Base-by-base conservation (phyloP, 768 basidiomycete genomes). In the Auricularia cornea region DNA sequence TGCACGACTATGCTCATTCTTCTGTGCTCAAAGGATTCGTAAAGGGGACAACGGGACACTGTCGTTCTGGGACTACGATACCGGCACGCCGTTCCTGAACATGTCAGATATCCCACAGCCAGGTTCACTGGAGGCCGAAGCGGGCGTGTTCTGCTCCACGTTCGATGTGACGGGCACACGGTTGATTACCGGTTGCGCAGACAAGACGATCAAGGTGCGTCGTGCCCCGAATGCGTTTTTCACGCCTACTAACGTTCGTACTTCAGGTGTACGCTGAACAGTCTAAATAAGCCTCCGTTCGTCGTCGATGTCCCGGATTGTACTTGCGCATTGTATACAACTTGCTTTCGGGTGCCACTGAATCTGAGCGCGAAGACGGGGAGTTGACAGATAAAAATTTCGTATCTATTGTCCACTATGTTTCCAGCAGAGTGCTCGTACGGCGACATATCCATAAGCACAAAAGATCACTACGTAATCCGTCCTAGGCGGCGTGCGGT, bases 41-140 rank as follows among this genome's bases (percentile, higher is more conserved):
- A 29, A 67, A 96, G 94, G 83, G 54, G 96, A 98, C 72, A 97
- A 98, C 68, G 96, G 96, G 3, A 84, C 91, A 1, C 77, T 96
- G 29, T 89, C 89, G 0, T 82, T 95, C 70, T 98, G 95, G 96
- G 96, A 98, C 73, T 98, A 93, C 71, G 79, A 90, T 63, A 94
- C 94, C 1, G 97, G 97, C 14, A 87, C 90, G 40, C 90, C 96
- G 8, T 98, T 98, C 83, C 96, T 98, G 73, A 89, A 91, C 63
- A 73, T 94, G 77, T 90, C 94, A 60, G 95, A 98, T 70, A 82
- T 94, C 3, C 94, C 95, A 1, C 97, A 98, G 71, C 94, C 96
- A 0, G 97, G 97, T n/a, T 95, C 92, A 35, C 83, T 99, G 38
- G 96, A 99, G 70, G 96, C 96, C 0, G 97, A 99, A 75, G 88